Conservation (phyloP, 192 early-diverging fungal genomes). For the Geosiphon pyriformis region DNA sequence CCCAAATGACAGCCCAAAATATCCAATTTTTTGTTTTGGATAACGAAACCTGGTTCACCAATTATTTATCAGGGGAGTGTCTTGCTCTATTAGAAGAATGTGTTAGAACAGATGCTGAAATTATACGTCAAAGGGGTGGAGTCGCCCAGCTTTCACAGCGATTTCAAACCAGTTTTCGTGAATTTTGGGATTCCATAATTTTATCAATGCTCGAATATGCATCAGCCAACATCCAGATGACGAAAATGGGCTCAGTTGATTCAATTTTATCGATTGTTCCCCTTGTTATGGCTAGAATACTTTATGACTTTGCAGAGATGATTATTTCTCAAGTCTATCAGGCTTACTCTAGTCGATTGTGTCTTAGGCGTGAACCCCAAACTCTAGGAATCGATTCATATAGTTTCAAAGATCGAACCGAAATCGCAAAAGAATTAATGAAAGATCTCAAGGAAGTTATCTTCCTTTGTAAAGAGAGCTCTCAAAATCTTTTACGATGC, state of each 20-base stretch:
- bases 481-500: conserved; percentile 4
- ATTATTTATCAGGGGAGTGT: conserved; percentile 31
- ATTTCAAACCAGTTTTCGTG: conserved; percentile 32
- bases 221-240: background rate
- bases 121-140: conserved; percentile 27
- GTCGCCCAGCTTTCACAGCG: conserved; percentile 29
- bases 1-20: background rate
- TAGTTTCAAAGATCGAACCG: background rate
- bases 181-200: conserved; percentile 37
- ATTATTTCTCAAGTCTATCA: conserved; percentile 22
- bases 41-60: conserved; percentile 26
- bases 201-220: conserved; percentile 29
- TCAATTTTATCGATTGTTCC: conserved; percentile 21
- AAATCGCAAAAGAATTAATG: conserved; percentile 4
- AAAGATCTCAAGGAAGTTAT: conserved; percentile 13
- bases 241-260: conserved; percentile 2
- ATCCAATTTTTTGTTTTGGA: conserved; percentile 28
- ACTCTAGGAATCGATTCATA: background rate
- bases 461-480: conserved; percentile 2
- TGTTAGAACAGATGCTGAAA: conserved; percentile 33
- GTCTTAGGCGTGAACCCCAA: background rate
- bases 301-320: conserved; percentile 35
- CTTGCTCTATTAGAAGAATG: conserved; percentile 38
- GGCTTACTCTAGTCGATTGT: conserved; percentile 10
- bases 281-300: conserved; percentile 29